Percentiles rank a stretch among this genome's conserved stretches.
Conservation (phyloP, 768 basidiomycete species). For the Candolleomyces aberdarensis region DNA sequence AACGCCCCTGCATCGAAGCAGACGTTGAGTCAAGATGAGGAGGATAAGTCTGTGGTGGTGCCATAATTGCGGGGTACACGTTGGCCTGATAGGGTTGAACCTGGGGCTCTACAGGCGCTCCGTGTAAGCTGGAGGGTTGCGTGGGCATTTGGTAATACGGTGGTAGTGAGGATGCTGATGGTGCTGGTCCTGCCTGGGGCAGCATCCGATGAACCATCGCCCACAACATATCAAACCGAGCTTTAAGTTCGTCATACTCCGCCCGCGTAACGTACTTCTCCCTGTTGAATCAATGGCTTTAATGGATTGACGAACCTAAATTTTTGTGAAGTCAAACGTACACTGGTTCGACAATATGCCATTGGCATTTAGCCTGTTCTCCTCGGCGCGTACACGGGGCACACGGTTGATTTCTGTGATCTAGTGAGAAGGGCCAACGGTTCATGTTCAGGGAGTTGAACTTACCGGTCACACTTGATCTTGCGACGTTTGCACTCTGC, state of each 20-base stretch:
- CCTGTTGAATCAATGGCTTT: slow-evolving; percentile 28
- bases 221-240: slow-evolving; percentile 61
- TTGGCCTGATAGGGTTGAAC: slow-evolving; percentile 12
- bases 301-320: slow-evolving; percentile 16
- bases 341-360: slow-evolving; percentile 81
- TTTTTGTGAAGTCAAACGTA: slow-evolving; percentile 39
- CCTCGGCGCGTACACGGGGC: slow-evolving; percentile 77
- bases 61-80: slow-evolving; percentile 33
- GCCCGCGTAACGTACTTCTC: slow-evolving; percentile 79
- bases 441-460: slow-evolving; percentile 24
- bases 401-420: slow-evolving; percentile 70
- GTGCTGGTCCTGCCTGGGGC: slow-evolving; percentile 18
- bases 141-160: slow-evolving; percentile 32
- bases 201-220: slow-evolving; percentile 48
- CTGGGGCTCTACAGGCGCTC: slow-evolving; percentile 6
- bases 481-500: slow-evolving; percentile 84
- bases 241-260: slow-evolving; percentile 75
- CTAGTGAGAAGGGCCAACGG: slow-evolving; percentile 16
- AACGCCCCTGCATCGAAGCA: slow-evolving; percentile 15
- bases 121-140: slow-evolving; percentile 16
- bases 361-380: slow-evolving; percentile 78
- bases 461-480: slow-evolving; percentile 82
- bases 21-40: slow-evolving; percentile 18
- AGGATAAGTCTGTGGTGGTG: slow-evolving; percentile 27
- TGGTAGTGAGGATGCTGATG: slow-evolving; percentile 14